A percentile compares a stretch with the other conserved stretches of the same genome.
phyloP scores from a whole-genome alignment of 305 asterid genomes.

The Lippia alba region DNA sequence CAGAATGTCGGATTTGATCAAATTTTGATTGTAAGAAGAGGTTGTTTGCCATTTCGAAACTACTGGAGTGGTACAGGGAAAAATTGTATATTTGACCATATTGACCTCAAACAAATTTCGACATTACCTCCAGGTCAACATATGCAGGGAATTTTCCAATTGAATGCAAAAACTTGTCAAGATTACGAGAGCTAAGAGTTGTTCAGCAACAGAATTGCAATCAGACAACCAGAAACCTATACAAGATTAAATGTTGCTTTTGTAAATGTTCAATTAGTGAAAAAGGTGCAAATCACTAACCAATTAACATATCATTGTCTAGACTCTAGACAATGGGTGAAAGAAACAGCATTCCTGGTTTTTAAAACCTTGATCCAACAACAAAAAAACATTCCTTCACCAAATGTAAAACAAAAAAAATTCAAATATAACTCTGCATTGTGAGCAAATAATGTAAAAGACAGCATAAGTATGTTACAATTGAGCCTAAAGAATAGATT shows the following conservation, averaged over 20 bases:
- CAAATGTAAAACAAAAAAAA: conserved; percentile 35
- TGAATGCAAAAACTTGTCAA: conserved; percentile 84
- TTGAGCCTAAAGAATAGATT: background rate
- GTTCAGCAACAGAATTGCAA: conserved; percentile 35
- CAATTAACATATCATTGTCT: conserved; percentile 76
- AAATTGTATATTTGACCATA: too few species aligned
- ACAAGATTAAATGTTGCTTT: conserved; percentile 14
- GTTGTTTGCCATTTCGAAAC: too few species aligned
- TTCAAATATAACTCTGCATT: conserved; percentile 12
- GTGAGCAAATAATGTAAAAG: background rate
- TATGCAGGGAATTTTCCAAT: conserved; percentile 70
- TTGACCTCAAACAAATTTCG: conserved; percentile 16
- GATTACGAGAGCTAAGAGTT: conserved; percentile 77
- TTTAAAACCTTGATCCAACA: conserved; percentile 85
- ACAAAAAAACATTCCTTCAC: conserved; percentile 78
- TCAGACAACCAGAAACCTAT: conserved; percentile 17
- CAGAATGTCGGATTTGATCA: too few species aligned
- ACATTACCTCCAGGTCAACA: conserved; percentile 93
- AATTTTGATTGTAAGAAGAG: too few species aligned
- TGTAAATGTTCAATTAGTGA: background rate
- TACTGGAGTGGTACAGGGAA: too few species aligned
- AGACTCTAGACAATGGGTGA: conserved; percentile 94
- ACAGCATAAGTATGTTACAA: conserved; percentile 11
- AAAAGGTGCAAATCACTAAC: conserved; percentile 47
- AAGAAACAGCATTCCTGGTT: conserved; percentile 75